Evolutionary conservation across 176 grass and related monocot species (phyloP).

Genomic region (Ananas comosus): DNA sequence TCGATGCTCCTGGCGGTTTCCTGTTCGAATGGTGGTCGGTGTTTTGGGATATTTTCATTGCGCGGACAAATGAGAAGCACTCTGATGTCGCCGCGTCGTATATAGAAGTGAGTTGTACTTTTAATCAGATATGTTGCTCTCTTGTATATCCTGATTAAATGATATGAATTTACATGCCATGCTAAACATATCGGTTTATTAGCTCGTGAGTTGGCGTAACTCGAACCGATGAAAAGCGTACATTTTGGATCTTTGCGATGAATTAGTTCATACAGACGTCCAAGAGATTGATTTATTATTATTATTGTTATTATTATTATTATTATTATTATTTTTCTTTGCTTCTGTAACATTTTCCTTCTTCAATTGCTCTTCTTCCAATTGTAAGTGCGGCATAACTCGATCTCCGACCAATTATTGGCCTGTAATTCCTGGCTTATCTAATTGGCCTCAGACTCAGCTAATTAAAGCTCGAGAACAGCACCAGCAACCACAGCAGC

Average conservation of each 20-base stretch:
- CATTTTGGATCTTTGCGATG: too few species aligned
- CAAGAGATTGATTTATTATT: not conserved
- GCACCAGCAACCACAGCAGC: conserved; percentile 21
- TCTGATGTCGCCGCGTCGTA: conserved; percentile 56
- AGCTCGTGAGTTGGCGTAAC: too few species aligned
- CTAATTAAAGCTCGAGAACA: conserved; percentile 49
- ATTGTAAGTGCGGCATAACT: too few species aligned
- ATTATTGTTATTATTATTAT: too few species aligned
- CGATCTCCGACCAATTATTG: not conserved
- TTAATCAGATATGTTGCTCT: conserved; percentile 4
- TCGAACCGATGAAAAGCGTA: too few species aligned
- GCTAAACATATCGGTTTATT: not conserved
- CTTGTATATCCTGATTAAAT: not conserved
- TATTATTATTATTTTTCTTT: not conserved
- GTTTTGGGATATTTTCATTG: conserved; percentile 80
- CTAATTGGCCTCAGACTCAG: conserved; percentile 23
- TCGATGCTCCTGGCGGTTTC: conserved; percentile 61
- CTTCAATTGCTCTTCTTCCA: not conserved
- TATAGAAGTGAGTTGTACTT: conserved; percentile 30
- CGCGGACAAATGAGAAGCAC: conserved; percentile 67
- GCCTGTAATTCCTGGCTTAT: not conserved
- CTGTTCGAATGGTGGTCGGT: conserved; percentile 82
- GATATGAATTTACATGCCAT: conserved; percentile 4
- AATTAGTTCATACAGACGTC: not conserved
- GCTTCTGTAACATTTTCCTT: too few species aligned